Base-by-base conservation (phyloP, 2,329 filamentous ascomycete species). In the Beauveria brongniartii region DNA sequence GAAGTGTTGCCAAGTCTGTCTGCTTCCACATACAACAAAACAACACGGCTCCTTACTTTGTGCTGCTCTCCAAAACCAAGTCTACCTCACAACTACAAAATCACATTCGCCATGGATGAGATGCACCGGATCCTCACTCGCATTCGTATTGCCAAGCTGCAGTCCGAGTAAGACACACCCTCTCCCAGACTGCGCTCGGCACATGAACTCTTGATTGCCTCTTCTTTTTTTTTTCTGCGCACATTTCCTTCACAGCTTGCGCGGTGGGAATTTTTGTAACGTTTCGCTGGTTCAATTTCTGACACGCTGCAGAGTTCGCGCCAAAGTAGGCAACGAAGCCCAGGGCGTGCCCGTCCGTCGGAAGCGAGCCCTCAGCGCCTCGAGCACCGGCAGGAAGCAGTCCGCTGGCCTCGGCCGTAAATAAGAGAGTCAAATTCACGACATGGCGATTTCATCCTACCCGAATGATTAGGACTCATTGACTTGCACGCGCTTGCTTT, bases 61-160 rank as follows among this genome's bases (percentile, higher is more conserved):
- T 34, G 22, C 12, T 16, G 14, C 46, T 26, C 22, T 18, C 3
- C 24, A n/a, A 28, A 14, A 34, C 16, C 14, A 34, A 12, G 4
- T 34, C 12, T 5, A 34, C 3, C 30, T 34, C 30, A 34, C 12
- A 34, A 34, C 30, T 34, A 34, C 30, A 12, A 34, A 12, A 12
- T 10, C 12, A 3, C 47, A 18, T 67, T 62, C 51, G 75, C 74
- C 71, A 70, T 74, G 44, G 71, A 76, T 47, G 75, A 78, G 52
- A 69, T 80, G 46, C 75, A 77, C 63, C 67, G 71, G 41, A 71
- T 75, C 43, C 67, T 82, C 41, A 72, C 75, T 61, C 76, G 77
- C 56, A 71, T 81, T 63, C 77, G 79, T 64, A 75, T 82, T 63
- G 78, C 77, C 30, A 73, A 79, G 30, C 68, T 80, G 41, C 76